Base-by-base conservation (phyloP, 1,284 basidiomycete genomes). In the Amylostereum areolatum region DNA sequence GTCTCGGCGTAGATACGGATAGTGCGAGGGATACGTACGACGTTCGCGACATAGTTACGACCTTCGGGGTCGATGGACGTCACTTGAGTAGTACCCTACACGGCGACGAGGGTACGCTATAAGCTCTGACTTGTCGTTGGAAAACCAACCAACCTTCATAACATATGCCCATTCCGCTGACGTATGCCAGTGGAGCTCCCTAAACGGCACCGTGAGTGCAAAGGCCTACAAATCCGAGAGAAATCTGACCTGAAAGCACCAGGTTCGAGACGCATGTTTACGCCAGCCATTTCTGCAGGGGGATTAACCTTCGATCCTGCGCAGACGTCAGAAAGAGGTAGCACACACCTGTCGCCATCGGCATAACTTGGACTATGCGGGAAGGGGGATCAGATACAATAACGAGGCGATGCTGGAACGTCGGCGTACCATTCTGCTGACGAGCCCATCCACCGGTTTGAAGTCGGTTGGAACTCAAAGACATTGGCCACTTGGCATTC, bases 131-230 rank as follows among this genome's bases (percentile, higher is more conserved):
- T 25, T 37, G 12, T 31, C 30, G 39, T n/a, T 25, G 27, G 18
- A 42, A 32, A 47, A 18, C 27, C 44, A 31, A 27, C 34, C n/a
- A n/a, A 78, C 80, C 60, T 75, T 80, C 42, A 86, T 58, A 24
- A 86, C 73, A 53, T 85, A 86, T 1, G 79, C 80, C 85, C 83
- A 86, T 77, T 89, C 86, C 29, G 78, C 70, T 3, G 78, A 80
- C 48, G 72, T 77, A 61, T 89, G 85, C 85, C 85, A 87, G 59
- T 88, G 85, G 28, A 88, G 70, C 62, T 89, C 85, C 18, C 83
- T 83, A 52, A 18, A 37, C 8, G 34, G 46, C 41, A 46, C 30
- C 40, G 27, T 33, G 25, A 39, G 46, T 5, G 25, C 8, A 39
- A 48, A 32, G 27, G 35, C 4, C 27, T 6, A 8, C 8, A 7